These are phyloP conservation scores for Eutypa lata DNA, from an alignment of 2,329 filamentous ascomycete genomes.

Conservation along the genomic window DNA sequence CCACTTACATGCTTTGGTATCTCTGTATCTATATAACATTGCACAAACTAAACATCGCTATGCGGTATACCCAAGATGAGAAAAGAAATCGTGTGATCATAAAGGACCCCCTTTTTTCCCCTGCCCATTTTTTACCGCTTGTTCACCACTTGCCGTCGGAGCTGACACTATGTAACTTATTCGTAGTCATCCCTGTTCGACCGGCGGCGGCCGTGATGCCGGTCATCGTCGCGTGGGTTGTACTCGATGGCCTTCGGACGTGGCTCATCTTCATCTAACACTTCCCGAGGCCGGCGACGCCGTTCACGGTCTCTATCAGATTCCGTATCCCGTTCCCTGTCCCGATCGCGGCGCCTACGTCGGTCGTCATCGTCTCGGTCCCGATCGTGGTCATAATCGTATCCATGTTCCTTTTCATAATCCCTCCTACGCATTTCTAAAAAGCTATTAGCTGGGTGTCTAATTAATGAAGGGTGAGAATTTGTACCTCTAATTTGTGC, in stretches of 20 bases:
- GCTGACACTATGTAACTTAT: too few relatives aligned
- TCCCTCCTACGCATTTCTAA: conserved; percentile 40
- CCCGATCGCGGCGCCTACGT: conserved; percentile 21
- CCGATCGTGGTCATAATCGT: conserved; percentile 18
- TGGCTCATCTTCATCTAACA: conserved; percentile 21
- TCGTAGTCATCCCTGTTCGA: conserved; percentile 14
- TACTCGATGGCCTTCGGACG: conserved; percentile 25
- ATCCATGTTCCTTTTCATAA: conserved; percentile 28
- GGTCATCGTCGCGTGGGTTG: conserved; percentile 11
- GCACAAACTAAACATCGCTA: neutral
- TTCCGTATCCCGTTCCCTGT: conserved; percentile 19
- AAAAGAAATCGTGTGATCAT: too few relatives aligned
- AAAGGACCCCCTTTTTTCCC: too few relatives aligned
- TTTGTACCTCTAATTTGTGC: conserved; percentile 73
- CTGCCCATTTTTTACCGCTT: too few relatives aligned
- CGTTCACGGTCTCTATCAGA: conserved; percentile 26
- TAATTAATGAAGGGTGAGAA: conserved; percentile 20
- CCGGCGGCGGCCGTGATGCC: conserved; percentile 14
- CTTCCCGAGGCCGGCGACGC: conserved; percentile 8
- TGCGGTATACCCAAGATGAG: too few relatives aligned
- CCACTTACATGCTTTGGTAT: conserved; percentile 6
- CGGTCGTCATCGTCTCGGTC: conserved; percentile 30
- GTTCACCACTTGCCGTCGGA: too few relatives aligned
- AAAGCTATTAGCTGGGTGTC: conserved; percentile 19
- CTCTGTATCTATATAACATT: conserved; percentile 3